These are phyloP conservation scores for Geranomyces variabilis DNA, from an alignment of 192 early-diverging fungal species.

Conservation along the genomic window DNA sequence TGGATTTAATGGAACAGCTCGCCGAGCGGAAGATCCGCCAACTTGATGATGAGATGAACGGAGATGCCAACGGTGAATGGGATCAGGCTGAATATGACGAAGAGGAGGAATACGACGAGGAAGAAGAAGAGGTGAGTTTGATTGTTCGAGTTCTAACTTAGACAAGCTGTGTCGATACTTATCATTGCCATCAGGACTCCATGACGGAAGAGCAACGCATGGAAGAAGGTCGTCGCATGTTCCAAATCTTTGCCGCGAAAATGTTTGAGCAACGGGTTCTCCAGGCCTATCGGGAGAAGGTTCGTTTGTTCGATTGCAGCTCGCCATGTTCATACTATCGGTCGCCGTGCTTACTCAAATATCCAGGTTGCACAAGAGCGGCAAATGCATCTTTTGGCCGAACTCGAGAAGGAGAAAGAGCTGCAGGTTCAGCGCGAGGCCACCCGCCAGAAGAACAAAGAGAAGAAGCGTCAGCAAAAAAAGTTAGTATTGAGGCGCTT, in stretches of 20 bases:
- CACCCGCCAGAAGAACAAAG: constrained; percentile 49
- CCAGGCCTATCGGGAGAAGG: constrained; percentile 91
- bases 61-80: constrained; percentile 44
- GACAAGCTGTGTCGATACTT: no score
- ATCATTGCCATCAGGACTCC: constrained; percentile 55
- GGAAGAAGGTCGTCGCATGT: constrained; percentile 91
- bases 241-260: constrained; percentile 94
- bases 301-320: not conserved
- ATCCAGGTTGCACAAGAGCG: constrained; percentile 73
- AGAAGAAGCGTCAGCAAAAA: constrained; percentile 61
- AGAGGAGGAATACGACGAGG: constrained; percentile 56
- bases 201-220: constrained; percentile 85
- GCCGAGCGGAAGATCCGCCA: constrained; percentile 87
- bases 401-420: constrained; percentile 83
- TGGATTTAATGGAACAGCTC: constrained; percentile 95
- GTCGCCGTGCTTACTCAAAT: not conserved
- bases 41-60: constrained; percentile 58
- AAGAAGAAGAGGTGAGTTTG: constrained; percentile 43
- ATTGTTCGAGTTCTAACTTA: not conserved
- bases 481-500: constrained; percentile 48
- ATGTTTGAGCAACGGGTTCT: constrained; percentile 98
- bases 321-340: no score
- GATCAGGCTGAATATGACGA: constrained; percentile 50
- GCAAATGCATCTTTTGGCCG: constrained; percentile 82
- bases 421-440: constrained; percentile 45